Evolutionary conservation across 2,329 filamentous ascomycete genomes (phyloP).

Genomic region (Cercospora janseana): DNA sequence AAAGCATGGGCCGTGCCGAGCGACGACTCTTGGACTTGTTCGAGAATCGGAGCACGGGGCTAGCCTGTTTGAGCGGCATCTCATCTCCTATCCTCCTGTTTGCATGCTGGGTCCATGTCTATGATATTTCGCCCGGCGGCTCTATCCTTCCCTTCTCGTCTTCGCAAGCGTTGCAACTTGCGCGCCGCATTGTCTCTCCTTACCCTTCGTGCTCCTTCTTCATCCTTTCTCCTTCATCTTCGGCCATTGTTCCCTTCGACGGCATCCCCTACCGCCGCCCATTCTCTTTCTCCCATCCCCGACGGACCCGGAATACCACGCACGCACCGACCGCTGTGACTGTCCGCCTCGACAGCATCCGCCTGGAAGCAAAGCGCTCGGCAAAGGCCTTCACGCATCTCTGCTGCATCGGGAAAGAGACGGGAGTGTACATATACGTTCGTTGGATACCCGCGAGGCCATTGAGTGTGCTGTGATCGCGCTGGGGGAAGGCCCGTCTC

Average conservation of each 20-base stretch:
- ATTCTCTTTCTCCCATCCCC: conserved; percentile 12
- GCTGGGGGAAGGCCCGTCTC: conserved; percentile 11
- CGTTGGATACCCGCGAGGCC: conserved; percentile 16
- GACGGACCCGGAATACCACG: conserved; percentile 16
- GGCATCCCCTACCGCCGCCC: conserved; percentile 10
- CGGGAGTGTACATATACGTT: conserved; percentile 29
- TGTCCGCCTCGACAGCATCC: conserved; percentile 11
- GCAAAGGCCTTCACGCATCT: no score
- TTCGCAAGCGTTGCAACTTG: conserved; percentile 30
- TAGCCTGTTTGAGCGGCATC: conserved; percentile 25
- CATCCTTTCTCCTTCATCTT: conserved; percentile 21
- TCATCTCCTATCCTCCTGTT: conserved; percentile 28
- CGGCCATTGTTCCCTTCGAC: conserved; percentile 22
- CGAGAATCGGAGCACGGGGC: conserved; percentile 19
- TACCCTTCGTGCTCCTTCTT: conserved; percentile 22
- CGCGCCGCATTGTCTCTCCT: conserved; percentile 28
- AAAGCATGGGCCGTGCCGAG: conserved; percentile 18
- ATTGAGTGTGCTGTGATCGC: conserved; percentile 16
- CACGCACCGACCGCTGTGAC: conserved; percentile 10
- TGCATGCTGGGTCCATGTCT: conserved; percentile 30
- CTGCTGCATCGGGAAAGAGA: conserved; percentile 17
- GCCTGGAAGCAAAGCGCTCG: conserved; percentile 7
- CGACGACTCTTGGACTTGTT: conserved; percentile 19
- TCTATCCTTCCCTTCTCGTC: conserved; percentile 26
- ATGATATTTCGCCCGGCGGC: conserved; percentile 27